Evolutionary conservation across 192 early-diverging fungal genomes (phyloP).

Genomic region (Podila epigama): DNA sequence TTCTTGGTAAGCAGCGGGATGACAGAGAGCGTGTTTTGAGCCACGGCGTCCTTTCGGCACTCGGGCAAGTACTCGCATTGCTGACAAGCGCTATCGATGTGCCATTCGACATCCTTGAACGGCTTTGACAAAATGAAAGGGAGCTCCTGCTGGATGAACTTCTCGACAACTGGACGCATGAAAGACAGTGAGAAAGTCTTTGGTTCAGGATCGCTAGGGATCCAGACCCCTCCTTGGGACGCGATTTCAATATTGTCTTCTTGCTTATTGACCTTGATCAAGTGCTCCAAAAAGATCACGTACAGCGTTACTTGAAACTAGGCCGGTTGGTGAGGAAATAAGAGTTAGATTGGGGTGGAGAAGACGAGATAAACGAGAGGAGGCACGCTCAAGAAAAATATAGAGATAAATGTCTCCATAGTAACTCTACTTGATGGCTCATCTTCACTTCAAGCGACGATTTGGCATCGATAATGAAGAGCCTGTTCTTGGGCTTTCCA

Average conservation of each 20-base stretch:
- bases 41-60: conserved; percentile 20
- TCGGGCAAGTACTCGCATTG: conserved; percentile 41
- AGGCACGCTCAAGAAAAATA: neutral
- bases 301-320: conserved; percentile 46
- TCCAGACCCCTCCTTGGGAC: conserved; percentile 30
- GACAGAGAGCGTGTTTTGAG: conserved; percentile 22
- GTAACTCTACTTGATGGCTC: conserved; percentile 28
- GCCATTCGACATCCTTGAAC: conserved; percentile 8
- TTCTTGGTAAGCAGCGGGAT: conserved; percentile 34
- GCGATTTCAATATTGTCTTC: conserved; percentile 26
- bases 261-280: conserved; percentile 29
- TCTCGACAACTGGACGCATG: conserved; percentile 40
- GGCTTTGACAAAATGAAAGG: conserved; percentile 30
- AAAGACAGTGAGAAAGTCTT: conserved; percentile 24
- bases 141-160: conserved; percentile 27
- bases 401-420: neutral
- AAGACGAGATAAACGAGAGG: neutral
- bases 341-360: neutral
- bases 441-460: conserved; percentile 37
- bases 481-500: conserved; percentile 15
- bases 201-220: conserved; percentile 20
- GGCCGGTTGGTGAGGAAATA: no score
- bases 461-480: conserved; percentile 46
- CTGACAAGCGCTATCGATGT: conserved; percentile 33
- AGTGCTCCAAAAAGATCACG: conserved; percentile 38